Evolutionary conservation across 192 early-diverging fungal genomes (phyloP).

Genomic region (Pilaira anomala): DNA sequence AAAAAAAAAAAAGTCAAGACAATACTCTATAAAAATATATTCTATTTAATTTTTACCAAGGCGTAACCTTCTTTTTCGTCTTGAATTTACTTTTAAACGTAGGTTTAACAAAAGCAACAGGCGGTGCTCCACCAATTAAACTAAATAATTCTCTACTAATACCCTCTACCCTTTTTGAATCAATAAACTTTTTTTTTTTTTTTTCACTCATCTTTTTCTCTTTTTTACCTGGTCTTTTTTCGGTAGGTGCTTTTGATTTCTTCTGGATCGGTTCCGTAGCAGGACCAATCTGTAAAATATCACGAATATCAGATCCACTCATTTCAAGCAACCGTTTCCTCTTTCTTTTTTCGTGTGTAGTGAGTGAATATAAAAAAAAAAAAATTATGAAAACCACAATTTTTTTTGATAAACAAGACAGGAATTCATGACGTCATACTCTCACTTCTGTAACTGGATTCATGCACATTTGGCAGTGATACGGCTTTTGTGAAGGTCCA

Average conservation of each 20-base stretch:
- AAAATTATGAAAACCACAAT: too few species aligned
- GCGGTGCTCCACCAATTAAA: conserved; percentile 67
- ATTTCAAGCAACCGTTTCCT: conserved; percentile 23
- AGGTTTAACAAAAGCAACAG: conserved; percentile 57
- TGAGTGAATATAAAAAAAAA: too few species aligned
- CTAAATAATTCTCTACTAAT: conserved; percentile 61
- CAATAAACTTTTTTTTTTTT: background rate
- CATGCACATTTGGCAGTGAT: too few species aligned
- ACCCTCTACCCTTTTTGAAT: conserved; percentile 35
- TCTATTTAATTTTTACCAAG: conserved; percentile 49
- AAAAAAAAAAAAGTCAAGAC: too few species aligned
- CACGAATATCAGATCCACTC: conserved; percentile 54
- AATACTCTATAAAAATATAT: conserved; percentile 15
- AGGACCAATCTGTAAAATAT: conserved; percentile 55
- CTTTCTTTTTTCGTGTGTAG: background rate
- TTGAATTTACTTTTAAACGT: conserved; percentile 72
- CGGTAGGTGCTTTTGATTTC: conserved; percentile 35
- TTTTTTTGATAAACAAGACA: too few species aligned
- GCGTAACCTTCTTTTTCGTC: conserved; percentile 59
- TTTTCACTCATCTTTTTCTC: too few species aligned
- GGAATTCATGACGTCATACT: too few species aligned
- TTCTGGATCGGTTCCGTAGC: conserved; percentile 34
- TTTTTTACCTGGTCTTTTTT: conserved; percentile 54
- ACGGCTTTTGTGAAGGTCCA: too few species aligned
- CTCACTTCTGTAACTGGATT: too few species aligned